These are phyloP conservation scores for Podospora didyma DNA, from an alignment of 495 filamentous ascomycete species.

Conservation along the genomic window DNA sequence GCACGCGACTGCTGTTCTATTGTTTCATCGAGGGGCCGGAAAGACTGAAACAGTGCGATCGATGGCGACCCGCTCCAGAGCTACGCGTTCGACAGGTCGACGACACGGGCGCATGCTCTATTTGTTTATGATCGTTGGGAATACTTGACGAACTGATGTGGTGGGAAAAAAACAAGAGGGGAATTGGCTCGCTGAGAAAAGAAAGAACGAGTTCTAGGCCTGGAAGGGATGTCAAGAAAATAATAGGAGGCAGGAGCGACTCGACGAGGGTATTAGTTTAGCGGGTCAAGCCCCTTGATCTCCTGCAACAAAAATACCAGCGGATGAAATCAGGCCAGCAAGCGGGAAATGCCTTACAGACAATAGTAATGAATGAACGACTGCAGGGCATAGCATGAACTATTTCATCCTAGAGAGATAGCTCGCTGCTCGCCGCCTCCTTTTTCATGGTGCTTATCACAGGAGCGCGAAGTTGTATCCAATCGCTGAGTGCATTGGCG, in stretches of 20 bases:
- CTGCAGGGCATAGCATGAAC: background rate
- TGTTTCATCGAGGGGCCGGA: constrained; percentile 27
- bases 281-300: too few relatives aligned
- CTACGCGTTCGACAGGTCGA: background rate
- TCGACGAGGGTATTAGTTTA: too few relatives aligned
- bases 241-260: too few relatives aligned
- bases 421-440: background rate
- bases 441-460: background rate
- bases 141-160: background rate
- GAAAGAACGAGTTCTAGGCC: background rate
- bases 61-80: constrained; percentile 14
- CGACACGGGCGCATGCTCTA: background rate
- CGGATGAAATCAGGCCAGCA: background rate
- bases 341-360: background rate
- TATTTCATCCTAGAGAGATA: background rate
- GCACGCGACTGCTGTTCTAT: constrained; percentile 16
- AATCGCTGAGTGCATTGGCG: background rate
- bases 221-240: too few relatives aligned
- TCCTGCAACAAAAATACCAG: too few relatives aligned
- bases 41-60: constrained; percentile 23
- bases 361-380: background rate
- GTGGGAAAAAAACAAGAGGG: background rate
- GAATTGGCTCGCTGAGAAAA: too few relatives aligned
- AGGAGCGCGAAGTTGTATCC: background rate
- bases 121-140: background rate